Evolutionary conservation across 1,284 basidiomycete species (phyloP), one percentile per base, ranked within the genome.

Genomic region (Rhodotorula sp.): DNA sequence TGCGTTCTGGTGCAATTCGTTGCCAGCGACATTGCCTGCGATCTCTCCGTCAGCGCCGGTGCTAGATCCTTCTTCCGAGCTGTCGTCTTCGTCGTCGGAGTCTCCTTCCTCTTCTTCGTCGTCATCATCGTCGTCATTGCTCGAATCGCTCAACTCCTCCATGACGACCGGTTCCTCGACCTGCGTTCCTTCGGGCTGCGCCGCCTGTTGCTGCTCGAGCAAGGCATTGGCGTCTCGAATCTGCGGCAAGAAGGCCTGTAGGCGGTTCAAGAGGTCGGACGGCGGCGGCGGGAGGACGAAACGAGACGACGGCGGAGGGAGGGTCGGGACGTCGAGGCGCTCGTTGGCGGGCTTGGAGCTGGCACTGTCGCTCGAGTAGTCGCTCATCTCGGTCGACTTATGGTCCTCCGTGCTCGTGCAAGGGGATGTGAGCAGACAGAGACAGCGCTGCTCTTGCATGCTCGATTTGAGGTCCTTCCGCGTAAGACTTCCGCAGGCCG

Each of bases 271-370:
- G 42, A 75, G 65, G 63, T 71, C 74, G 48, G 71, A 73, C 42
- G 67, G 63, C 12, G 71, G 71, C 8, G 71, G 69, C 6, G 74
- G 71, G n/a, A 75, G 66, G 49, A 73, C 69, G 67, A 75, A 75
- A 26, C 67, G 67, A 1, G 67, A 71, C 8, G 65, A 64, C 6
- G 73, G 69, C 6, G 71, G 68, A 0, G 68, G 62, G 26, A 68
- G 44, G 15, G 66, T 62, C 60, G 73, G 70, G 6, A 73, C 53
- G 17, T 73, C 71, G 49, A 75, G 71, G n/a, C 64, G 63, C 57
- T 73, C 69, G 37, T 60, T 33, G 15, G 48, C 45, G 0, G 24
- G 24, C 20, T 55, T 14, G n/a, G 58, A 15, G 24, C 15, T 10
- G 48, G 4, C 2, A 59, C 3, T 8, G 62, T 45, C 26, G 51